Base-by-base conservation (phyloP, 805 yeast genomes). In the Starmerella powellii region DNA sequence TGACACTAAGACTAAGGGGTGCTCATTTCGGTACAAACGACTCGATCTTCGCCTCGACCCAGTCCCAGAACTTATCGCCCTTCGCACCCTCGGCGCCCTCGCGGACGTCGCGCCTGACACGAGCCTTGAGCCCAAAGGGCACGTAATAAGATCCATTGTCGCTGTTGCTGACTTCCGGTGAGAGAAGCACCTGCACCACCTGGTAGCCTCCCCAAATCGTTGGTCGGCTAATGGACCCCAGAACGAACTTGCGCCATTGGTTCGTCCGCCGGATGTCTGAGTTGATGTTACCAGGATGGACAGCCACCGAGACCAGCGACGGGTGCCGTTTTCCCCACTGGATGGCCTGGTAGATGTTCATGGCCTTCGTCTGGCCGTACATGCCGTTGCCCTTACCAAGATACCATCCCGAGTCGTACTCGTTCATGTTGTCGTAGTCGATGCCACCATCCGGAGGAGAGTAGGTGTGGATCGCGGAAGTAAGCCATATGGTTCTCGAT, bases 291-390 rank as follows among this genome's bases (percentile, higher is more conserved):
- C 74, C 74, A 1, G 74, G 74, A 46, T 68, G 68, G 4, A 59
- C 55, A 2, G 65, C 50, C 8, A 66, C 52, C 12, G 61, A 53
- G 4, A 65, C 53, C 2, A 65, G 56, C 6, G 55, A 50, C 3
- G 61, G 53, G 45, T 63, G 58, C 18, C 54, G 34, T 38, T 52
- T 46, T 2, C 59, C 56, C 66, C 68, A 69, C 34, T 55, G 51
- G 8, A 56, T 49, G 1, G 68, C 60, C 45, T 66, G 66, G 40
- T 63, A 61, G 19, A 65, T 53, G 38, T 61, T 62, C 38, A 64
- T 63, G 2, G 72, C 70, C 56, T 72, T 72, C 21, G 70, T 63
- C 50, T 70, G 74, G 12, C 67, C 70, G 48, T 72, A 68, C 38
- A 49, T 45, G 16, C 52, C 47, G 31, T 55, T 50, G 21, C 54